Evolutionary conservation across 2,329 filamentous ascomycete genomes (phyloP), one percentile per base, ranked within the genome.

Genomic region (Trichoderma atrobrunneum): DNA sequence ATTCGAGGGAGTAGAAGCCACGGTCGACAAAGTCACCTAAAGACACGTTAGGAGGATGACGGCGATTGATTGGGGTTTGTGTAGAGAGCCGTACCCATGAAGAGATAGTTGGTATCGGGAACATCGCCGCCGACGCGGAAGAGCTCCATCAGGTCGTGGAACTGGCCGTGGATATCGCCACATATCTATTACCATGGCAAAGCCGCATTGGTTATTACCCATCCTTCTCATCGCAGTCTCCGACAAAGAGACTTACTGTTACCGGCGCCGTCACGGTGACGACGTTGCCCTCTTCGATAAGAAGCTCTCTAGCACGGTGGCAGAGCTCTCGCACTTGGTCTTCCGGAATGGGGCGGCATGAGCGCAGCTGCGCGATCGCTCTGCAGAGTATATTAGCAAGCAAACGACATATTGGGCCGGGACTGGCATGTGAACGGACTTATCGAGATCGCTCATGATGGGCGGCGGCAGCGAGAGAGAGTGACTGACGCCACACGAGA

Each of bases 271-370:
- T 92, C 74, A 99, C 95, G 21, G 93, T 94, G 75, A 98, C 95
- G 65, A 98, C 95, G 81, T 99, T 98, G 76, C 94, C 95, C 84
- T 99, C 96, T 82, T 98, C 96, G 74, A 99, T 97, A 76, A 99
- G 85, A 70, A 99, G 88, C 85, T 99, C 96, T 75, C 96, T 90
- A 67, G 96, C 96, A 81, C 98, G 98, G 87, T 98, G 95, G 84
- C 96, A 98, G 77, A 99, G 88, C 84, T 99, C 95, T 80, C 95
- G 92, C 74, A 99, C 97, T 84, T 98, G 93, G 54, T 91, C 87
- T 85, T 99, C 96, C 74, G 96, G 95, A 77, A 99, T 99, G 70
- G 95, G 95, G 74, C 95, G 93, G 84, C 96, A 99, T 80, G 94
- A 93, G 85, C 96, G 94, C 80, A 99, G 87, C 83, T 98, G 95